Evolutionary conservation across 495 filamentous ascomycete species (phyloP), one percentile per base, ranked within the genome.

Genomic region (Hypoxylon crocopeplum): DNA sequence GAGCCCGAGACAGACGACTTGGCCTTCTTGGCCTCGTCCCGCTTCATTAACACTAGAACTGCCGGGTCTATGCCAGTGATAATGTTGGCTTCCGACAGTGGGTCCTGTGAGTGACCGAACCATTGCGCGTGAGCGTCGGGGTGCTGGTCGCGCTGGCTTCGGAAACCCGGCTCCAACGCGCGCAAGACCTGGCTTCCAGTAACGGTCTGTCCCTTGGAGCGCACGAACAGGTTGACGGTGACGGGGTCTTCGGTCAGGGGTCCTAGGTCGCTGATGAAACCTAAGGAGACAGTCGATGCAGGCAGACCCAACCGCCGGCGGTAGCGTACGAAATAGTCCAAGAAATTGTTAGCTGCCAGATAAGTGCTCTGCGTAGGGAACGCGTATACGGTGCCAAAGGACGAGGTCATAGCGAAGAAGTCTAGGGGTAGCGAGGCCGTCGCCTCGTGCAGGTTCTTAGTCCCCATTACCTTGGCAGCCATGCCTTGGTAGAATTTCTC

Each of bases 391-490:
- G 75, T 77, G 1, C 74, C 60, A 0, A 80, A 56, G 1, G 83
- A 86, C 8, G 79, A 80, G 2, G 79, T 67, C 38, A 75, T 72
- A 39, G 84, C 60, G 64, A 86, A 86, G 69, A 85, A 85, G 53
- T 84, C 82, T 0, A 84, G 71, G n/a, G 30, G 45, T 39, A 24
- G 27, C 0, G 37, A 79, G 55, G 27, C 1, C 2, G 34, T 60
- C 0, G 45, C 32, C 7, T 78, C 47, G 45, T 85, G 82, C 6
- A 85, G 44, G 48, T 83, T 73, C 63, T 60, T 66, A 4, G 71
- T 58, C 0, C 75, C 78, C 1, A 64, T 16, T 1, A 78, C 71
- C 54, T 82, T 81, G 0, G 79, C 73, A 10, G 51, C 47, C 0
- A 73, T 66, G 12, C 67, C 68, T 1, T 48, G 54, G 10, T 56